These are phyloP conservation scores for Cavenderia fasciculata DNA, from an alignment of 78 protist genomes.

Conservation along the genomic window DNA sequence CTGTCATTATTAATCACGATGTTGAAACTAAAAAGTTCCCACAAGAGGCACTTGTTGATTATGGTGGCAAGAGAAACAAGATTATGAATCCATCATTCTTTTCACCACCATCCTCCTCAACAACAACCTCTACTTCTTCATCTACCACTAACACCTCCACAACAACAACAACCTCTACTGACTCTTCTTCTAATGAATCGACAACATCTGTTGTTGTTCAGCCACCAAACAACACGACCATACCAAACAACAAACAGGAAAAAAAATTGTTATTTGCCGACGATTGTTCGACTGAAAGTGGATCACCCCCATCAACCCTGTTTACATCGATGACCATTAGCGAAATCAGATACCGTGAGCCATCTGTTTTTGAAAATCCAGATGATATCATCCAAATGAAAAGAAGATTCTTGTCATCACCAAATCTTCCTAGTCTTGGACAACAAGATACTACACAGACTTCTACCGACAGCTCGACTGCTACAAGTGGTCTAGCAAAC, in stretches of 20 bases:
- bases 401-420: constrained; percentile 2
- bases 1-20: too few species aligned
- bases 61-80: constrained; percentile 25
- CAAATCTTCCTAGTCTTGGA: not conserved
- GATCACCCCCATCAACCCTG: constrained; percentile 9
- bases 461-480: too few species aligned
- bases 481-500: too few species aligned
- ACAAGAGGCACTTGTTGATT: too few species aligned
- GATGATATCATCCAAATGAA: not conserved
- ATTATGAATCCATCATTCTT: constrained; percentile 47
- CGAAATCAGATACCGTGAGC: constrained; percentile 17
- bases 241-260: not conserved
- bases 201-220: too few species aligned
- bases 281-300: not conserved
- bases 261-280: not conserved
- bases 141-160: not conserved
- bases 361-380: constrained; percentile 15
- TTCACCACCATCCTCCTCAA: constrained; percentile 27
- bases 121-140: not conserved
- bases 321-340: constrained; percentile 8
- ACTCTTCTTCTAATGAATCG: too few species aligned
- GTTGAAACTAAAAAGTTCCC: too few species aligned
- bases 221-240: not conserved
- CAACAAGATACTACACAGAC: too few species aligned
- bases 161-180: not conserved